Percentiles rank a stretch among this genome's conserved stretches.
phyloP scores from a whole-genome alignment of 2,329 filamentous ascomycete genomes.

The Stenocarpella maydis region DNA sequence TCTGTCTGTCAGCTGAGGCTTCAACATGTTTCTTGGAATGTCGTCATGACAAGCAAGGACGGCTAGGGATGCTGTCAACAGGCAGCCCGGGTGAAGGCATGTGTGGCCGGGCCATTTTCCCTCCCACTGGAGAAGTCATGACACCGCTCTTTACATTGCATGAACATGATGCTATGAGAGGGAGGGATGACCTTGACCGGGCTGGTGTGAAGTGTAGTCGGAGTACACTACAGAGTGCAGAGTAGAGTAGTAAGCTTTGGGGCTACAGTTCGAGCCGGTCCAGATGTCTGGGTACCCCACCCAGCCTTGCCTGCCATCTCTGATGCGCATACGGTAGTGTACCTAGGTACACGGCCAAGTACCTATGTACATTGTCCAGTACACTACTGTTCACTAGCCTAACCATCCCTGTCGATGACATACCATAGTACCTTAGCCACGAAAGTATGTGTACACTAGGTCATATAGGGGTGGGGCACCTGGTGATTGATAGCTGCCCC shows the following conservation, averaged over 20 bases:
- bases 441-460: too few relatives aligned
- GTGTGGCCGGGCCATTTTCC: neutral
- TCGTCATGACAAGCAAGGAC: constrained; percentile 13
- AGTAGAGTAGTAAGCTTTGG: too few relatives aligned
- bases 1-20: neutral
- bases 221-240: neutral
- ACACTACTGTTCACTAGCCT: too few relatives aligned
- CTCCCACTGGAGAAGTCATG: neutral
- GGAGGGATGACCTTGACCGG: constrained; percentile 15
- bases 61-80: neutral
- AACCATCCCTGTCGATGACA: constrained; percentile 16
- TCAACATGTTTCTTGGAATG: neutral
- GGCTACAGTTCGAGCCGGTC: too few relatives aligned
- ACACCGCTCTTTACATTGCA: constrained; percentile 7
- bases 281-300: neutral
- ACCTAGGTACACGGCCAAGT: too few relatives aligned
- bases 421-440: neutral
- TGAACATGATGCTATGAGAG: constrained; percentile 1
- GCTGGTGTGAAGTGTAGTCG: neutral
- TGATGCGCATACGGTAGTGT: too few relatives aligned
- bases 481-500: neutral
- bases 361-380: too few relatives aligned
- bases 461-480: too few relatives aligned
- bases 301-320: neutral
- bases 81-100: too few relatives aligned